phyloP scores from a whole-genome alignment of 108 stramenopile species.

The Skeletonema potamos region DNA sequence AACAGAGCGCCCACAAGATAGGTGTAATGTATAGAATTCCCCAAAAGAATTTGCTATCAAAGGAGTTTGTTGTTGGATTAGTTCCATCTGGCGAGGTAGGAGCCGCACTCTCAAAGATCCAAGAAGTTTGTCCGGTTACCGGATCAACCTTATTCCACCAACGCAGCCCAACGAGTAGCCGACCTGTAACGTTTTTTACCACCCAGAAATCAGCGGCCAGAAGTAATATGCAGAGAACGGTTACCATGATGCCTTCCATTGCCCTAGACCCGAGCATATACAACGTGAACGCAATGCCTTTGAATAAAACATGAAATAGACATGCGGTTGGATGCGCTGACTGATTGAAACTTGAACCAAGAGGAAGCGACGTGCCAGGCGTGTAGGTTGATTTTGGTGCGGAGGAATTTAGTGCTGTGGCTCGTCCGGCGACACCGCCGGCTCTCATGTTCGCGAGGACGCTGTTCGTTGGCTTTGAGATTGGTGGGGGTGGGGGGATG shows the following conservation, averaged over 20 bases:
- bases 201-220: conserved; percentile 98
- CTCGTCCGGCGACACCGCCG: conserved; percentile 2
- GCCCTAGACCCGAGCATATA: conserved; percentile 87
- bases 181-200: conserved; percentile 90
- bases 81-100: conserved; percentile 2
- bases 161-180: conserved; percentile 90
- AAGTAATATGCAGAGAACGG: conserved; percentile 90
- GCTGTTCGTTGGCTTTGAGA: conserved; percentile 26
- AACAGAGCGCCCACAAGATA: conserved; percentile 67
- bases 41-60: conserved; percentile 94
- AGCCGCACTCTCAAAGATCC: conserved; percentile 90
- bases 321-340: conserved; percentile 87
- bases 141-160: conserved; percentile 97
- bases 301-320: conserved; percentile 94
- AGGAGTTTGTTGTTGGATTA: conserved; percentile 40
- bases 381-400: conserved; percentile 9
- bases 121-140: conserved; percentile 64
- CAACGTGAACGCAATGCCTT: conserved; percentile 75
- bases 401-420: background rate
- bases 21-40: conserved; percentile 88
- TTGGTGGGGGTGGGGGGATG: conserved; percentile 22
- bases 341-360: conserved; percentile 14
- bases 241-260: conserved; percentile 86
- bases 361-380: conserved; percentile 6
- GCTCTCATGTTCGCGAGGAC: conserved; percentile 37